A percentile compares a stretch with the other conserved stretches of the same genome.
These are phyloP conservation scores for Cercospora nicotianae DNA, from an alignment of 2,329 filamentous ascomycete genomes.

Conservation along the genomic window DNA sequence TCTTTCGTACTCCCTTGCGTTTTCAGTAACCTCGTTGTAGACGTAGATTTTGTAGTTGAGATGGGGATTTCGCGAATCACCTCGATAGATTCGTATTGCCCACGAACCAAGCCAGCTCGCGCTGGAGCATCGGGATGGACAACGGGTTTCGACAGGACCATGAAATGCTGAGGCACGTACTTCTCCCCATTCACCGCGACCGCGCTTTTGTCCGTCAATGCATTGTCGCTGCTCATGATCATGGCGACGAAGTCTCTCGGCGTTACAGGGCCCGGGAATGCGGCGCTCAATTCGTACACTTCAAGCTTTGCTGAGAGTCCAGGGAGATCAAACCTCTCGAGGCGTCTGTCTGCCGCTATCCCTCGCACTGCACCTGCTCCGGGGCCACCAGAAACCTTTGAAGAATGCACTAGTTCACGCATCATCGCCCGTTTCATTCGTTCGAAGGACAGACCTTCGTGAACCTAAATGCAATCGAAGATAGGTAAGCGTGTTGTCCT, in stretches of 20 bases:
- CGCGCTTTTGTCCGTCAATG: slow-evolving; percentile 50
- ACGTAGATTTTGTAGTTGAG: slow-evolving; percentile 41
- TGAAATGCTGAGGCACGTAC: slow-evolving; percentile 65
- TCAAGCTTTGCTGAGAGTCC: slow-evolving; percentile 61
- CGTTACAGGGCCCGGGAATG: slow-evolving; percentile 85
- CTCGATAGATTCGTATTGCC: slow-evolving; percentile 88
- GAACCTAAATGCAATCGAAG: slow-evolving; percentile 37
- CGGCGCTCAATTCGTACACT: slow-evolving; percentile 82
- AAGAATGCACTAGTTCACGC: slow-evolving; percentile 75
- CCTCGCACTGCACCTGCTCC: slow-evolving; percentile 77
- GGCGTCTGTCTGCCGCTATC: slow-evolving; percentile 74
- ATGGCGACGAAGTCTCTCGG: slow-evolving; percentile 85
- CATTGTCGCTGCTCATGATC: slow-evolving; percentile 64
- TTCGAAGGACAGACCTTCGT: slow-evolving; percentile 73
- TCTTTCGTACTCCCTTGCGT: slow-evolving; percentile 36
- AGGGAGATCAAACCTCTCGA: slow-evolving; percentile 64
- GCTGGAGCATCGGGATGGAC: slow-evolving; percentile 70
- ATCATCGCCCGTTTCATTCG: slow-evolving; percentile 76
- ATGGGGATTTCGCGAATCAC: slow-evolving; percentile 79
- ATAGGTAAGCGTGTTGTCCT: not conserved
- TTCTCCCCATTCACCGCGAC: slow-evolving; percentile 35
- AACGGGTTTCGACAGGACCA: slow-evolving; percentile 85
- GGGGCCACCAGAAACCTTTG: slow-evolving; percentile 68
- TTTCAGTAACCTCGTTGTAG: slow-evolving; percentile 34
- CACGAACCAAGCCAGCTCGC: slow-evolving; percentile 73